Base-by-base conservation (phyloP, 2,329 filamentous ascomycete genomes). In the Aspergillus candidus region DNA sequence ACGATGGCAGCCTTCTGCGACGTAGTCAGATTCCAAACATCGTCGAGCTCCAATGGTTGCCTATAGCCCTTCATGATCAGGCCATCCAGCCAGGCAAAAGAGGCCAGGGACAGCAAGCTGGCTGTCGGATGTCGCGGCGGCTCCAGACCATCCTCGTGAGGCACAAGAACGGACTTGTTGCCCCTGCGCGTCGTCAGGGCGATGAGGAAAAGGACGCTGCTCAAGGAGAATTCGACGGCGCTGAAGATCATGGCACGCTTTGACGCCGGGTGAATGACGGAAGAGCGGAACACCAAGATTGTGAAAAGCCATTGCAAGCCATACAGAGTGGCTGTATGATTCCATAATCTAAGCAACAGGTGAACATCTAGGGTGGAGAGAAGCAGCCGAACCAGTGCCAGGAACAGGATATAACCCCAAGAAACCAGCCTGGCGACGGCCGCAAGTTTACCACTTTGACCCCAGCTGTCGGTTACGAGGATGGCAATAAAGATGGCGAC, bases 21-120 rank as follows among this genome's bases (percentile, higher is more conserved):
- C 30, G 88, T 81, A 13, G 88, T 71, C 48, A 98, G 69, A 59
- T 97, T 96, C 93, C 93, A 98, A 3, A 98, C 88, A 63, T 90
- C 83, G 22, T 80, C 69, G 53, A 97, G 78, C 58, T 94, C 88
- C 50, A 94, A 77, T 0, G 89, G 81, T 62, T 88, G 82, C 62
- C 82, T 85, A 74, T 90, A 97, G 11, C 93, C 93, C 54, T 85
- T 82, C 81, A 84, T 89, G 35, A 98, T 83, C 52, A 98, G 85
- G 1, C 83, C 70, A 65, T 97, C 90, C 14, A 96, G 81, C 93
- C 93, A 98, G 14, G 80, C 74, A 63, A 96, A 98, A 2, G 88
- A 93, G 15, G 83, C 82, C 35, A 94, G 74, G 2, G 93, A 97
- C 50, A 97, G 80, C 6, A 97, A 70, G 62, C 91, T 97, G 1